Conservation (phyloP, 805 yeast genomes). For the Starmerella apis region DNA sequence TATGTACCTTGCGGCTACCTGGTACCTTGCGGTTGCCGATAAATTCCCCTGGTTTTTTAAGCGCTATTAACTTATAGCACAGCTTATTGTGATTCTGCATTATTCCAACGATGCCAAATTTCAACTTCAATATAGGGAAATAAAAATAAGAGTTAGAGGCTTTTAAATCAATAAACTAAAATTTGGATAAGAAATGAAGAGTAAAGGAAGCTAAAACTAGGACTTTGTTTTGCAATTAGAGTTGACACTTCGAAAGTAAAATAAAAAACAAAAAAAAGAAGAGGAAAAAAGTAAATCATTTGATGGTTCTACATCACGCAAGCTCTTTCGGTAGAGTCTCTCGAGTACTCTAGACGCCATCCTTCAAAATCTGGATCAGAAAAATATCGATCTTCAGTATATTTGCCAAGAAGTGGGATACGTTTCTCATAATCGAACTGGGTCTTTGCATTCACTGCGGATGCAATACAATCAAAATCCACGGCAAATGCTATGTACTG, state of each 20-base stretch:
- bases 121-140: no score
- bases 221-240: no score
- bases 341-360: slow-evolving; percentile 17
- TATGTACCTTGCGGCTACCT: slow-evolving; percentile 21
- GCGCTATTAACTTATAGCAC: slow-evolving; percentile 11
- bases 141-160: no score
- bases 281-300: no score
- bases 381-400: slow-evolving; percentile 1
- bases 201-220: background rate
- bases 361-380: slow-evolving; percentile 7
- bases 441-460: slow-evolving; percentile 20
- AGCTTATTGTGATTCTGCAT: no score
- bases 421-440: slow-evolving; percentile 14
- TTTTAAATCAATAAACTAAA: no score
- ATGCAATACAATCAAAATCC: slow-evolving; percentile 14
- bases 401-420: no score
- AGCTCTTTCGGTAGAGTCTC: slow-evolving; percentile 17
- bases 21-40: slow-evolving; percentile 23
- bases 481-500: slow-evolving; percentile 19
- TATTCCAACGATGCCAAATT: no score
- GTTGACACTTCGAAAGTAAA: no score
- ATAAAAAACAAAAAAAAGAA: no score
- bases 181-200: no score
- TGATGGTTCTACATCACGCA: background rate
- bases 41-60: slow-evolving; percentile 23